These are phyloP conservation scores for Phytophthora pluvialis DNA, from an alignment of 352 stramenopile genomes.

Conservation along the genomic window DNA sequence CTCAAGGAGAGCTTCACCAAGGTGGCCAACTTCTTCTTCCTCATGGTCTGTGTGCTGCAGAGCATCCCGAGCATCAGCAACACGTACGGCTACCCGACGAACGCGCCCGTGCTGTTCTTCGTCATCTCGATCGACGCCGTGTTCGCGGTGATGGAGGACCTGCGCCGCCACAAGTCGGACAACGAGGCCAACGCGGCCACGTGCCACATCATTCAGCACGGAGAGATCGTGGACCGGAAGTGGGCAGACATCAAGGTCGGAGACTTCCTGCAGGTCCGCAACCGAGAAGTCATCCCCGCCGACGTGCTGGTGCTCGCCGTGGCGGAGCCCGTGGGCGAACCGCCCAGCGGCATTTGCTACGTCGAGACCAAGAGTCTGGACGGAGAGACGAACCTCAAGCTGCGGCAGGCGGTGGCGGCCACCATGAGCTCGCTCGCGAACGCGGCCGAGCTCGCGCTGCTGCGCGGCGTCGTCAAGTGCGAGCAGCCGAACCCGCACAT, in stretches of 20 bases:
- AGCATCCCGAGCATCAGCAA: constrained; percentile 83
- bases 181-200: constrained; percentile 79
- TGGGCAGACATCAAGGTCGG: constrained; percentile 89
- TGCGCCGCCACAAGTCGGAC: constrained; percentile 79
- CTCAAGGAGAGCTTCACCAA: constrained; percentile 90
- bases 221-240: constrained; percentile 72
- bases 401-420: constrained; percentile 71
- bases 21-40: constrained; percentile 94
- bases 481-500: constrained; percentile 89
- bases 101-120: constrained; percentile 84
- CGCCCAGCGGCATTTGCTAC: constrained; percentile 86
- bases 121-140: constrained; percentile 92
- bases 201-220: constrained; percentile 75
- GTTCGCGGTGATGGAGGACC: constrained; percentile 91
- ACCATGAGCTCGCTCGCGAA: constrained; percentile 74
- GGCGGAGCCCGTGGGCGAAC: constrained; percentile 67
- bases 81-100: constrained; percentile 83
- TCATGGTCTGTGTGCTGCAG: constrained; percentile 92
- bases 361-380: constrained; percentile 93
- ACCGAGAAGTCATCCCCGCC: constrained; percentile 85
- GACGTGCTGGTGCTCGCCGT: constrained; percentile 87
- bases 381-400: constrained; percentile 94
- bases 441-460: constrained; percentile 52
- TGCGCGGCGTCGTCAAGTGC: constrained; percentile 69
- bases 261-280: constrained; percentile 79